Evolutionary conservation across 2,329 filamentous ascomycete genomes (phyloP).

Genomic region (Endothia cerciana): DNA sequence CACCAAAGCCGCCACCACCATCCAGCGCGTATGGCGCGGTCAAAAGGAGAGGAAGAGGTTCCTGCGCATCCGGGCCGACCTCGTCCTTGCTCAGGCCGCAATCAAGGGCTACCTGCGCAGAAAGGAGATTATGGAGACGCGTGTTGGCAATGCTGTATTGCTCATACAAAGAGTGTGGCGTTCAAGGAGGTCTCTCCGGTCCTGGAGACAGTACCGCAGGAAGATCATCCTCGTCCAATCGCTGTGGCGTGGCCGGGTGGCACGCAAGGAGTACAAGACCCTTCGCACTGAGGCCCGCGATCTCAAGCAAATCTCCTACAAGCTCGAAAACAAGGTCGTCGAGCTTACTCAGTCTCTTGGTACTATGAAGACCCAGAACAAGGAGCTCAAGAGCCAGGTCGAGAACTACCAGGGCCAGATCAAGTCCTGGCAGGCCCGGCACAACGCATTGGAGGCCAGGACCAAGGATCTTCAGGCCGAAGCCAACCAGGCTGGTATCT

Average conservation of each 20-base stretch:
- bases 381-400: constrained; percentile 81
- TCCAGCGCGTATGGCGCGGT: constrained; percentile 93
- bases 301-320: constrained; percentile 99
- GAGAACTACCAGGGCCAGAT: constrained; percentile 96
- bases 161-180: constrained; percentile 92
- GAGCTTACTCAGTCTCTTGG: constrained; percentile 94
- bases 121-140: constrained; percentile 90
- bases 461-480: constrained; percentile 95
- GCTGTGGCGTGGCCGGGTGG: constrained; percentile 84
- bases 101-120: constrained; percentile 91
- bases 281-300: constrained; percentile 95
- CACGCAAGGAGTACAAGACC: constrained; percentile 84
- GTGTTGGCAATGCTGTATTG: constrained; percentile 86
- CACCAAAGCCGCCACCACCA: constrained; percentile 86
- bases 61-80: constrained; percentile 75
- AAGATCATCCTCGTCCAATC: constrained; percentile 91
- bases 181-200: constrained; percentile 73
- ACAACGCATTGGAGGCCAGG: constrained; percentile 85
- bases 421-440: constrained; percentile 92
- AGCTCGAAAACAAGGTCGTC: constrained; percentile 98
- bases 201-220: constrained; percentile 86
- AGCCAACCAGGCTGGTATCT: constrained; percentile 96
- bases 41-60: constrained; percentile 86
- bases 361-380: constrained; percentile 93
- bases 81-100: constrained; percentile 85